These are phyloP conservation scores for Penicillium sp. DNA, from an alignment of 2,329 filamentous ascomycete genomes.

Conservation along the genomic window DNA sequence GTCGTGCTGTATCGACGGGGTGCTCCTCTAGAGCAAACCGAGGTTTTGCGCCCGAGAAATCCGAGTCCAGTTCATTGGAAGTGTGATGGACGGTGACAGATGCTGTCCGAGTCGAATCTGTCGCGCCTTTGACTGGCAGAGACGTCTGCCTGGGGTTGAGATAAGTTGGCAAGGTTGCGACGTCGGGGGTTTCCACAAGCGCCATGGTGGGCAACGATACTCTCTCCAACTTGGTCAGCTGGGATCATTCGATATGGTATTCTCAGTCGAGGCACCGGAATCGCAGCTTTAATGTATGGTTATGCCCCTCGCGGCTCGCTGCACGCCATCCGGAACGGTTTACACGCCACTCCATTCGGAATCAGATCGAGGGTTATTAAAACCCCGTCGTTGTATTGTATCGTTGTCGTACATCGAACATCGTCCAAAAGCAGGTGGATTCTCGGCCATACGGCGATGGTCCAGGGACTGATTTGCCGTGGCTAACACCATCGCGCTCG, in stretches of 20 bases:
- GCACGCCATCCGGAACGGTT: conserved; percentile 18
- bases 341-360: neutral
- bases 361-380: too few species aligned
- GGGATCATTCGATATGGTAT: too few species aligned
- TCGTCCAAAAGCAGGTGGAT: neutral
- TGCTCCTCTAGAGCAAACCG: conserved; percentile 43
- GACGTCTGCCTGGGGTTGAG: conserved; percentile 8
- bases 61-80: conserved; percentile 2
- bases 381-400: neutral
- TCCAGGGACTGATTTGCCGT: conserved; percentile 13
- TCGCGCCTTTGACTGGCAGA: conserved; percentile 12
- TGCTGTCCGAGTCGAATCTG: conserved; percentile 2
- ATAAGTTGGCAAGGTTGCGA: conserved; percentile 5
- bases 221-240: too few species aligned
- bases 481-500: conserved; percentile 21
- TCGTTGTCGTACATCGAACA: too few species aligned
- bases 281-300: conserved; percentile 12
- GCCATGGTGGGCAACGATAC: conserved; percentile 19
- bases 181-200: conserved; percentile 12
- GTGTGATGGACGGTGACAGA: conserved; percentile 13
- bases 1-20: conserved; percentile 49
- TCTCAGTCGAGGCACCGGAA: too few species aligned
- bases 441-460: neutral
- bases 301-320: conserved; percentile 1
- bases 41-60: conserved; percentile 8